Evolutionary conservation across 176 grass and related monocot genomes (phyloP).

Genomic region (Rhynchospora pubera): DNA sequence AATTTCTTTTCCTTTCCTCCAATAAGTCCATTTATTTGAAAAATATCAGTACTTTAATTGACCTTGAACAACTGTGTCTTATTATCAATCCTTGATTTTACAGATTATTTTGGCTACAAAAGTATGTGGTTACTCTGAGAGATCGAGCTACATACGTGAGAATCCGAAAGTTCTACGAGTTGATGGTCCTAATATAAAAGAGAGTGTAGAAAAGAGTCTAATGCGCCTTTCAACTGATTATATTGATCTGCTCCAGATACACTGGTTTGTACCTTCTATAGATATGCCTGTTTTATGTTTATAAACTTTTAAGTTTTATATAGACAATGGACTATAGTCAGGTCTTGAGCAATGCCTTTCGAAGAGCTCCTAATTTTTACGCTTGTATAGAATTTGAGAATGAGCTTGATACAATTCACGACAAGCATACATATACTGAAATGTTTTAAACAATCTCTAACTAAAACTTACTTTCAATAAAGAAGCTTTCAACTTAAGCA

Average conservation of each 20-base stretch:
- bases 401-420: not conserved
- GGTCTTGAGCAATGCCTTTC: not conserved
- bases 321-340: not conserved
- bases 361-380: not conserved
- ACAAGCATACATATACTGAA: not conserved
- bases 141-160: constrained; percentile 44
- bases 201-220: constrained; percentile 85
- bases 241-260: constrained; percentile 95
- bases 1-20: not conserved
- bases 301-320: not conserved
- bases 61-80: not conserved
- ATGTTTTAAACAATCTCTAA: not conserved
- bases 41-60: not conserved
- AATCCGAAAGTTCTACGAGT: constrained; percentile 47
- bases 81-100: not conserved
- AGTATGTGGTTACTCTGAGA: constrained; percentile 75
- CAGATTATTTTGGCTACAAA: constrained; percentile 88
- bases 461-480: not conserved
- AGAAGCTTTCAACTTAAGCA: not conserved
- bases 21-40: not conserved
- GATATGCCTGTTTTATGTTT: not conserved
- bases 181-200: constrained; percentile 75
- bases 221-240: constrained; percentile 83
- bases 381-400: not conserved
- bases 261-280: constrained; percentile 50